Evolutionary conservation across 2,329 filamentous ascomycete genomes (phyloP), one percentile per base, ranked within the genome.

Genomic region (Teratosphaeria nubilosa): DNA sequence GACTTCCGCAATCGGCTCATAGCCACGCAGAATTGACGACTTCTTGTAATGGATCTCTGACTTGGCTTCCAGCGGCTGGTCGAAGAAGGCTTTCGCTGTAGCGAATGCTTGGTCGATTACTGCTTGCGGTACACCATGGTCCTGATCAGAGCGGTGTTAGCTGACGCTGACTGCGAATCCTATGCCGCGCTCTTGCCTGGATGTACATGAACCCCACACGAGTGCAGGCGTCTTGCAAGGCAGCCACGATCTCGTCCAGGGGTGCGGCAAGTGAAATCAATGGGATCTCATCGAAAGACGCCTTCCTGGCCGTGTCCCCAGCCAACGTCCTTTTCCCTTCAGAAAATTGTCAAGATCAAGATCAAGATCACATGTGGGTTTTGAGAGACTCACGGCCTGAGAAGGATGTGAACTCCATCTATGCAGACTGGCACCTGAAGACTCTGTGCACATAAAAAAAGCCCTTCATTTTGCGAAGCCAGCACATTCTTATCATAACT

Each of bases 1-100:
- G 73, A 90, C 91, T 72, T 91, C 87, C 52, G 85, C 88, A 87
- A 91, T 66, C 77, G 78, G 54, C 90, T 75, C 48, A 75, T 75
- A 68, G 85, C 78, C 74, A 90, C 92, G 63, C 82, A 77, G 10
- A 77, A 77, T 57, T 76, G 70, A 5, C 82, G 86, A 83, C n/a
- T 75, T 73, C 72, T 92, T 92, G 77, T 91, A 91, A 61, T 63
- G 56, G 51, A 64, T 63, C 51, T 77, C 75, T 55, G 84, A 83
- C 10, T 88, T 91, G 56, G 62, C 58, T 22, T 62, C 58, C 24
- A 68, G 61, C 20, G 64, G 56, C 50, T 66, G 65, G n/a, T 63
- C 55, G 54, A 68, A 64, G 54, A 63, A 64, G 22, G 80, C 74
- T 50, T 62, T 58, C 2, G 64, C 60, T 24, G 62, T 64, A 13